Evolutionary conservation across 169 alveolate genomes (phyloP).

Genomic region (Miamiensis avidus): DNA sequence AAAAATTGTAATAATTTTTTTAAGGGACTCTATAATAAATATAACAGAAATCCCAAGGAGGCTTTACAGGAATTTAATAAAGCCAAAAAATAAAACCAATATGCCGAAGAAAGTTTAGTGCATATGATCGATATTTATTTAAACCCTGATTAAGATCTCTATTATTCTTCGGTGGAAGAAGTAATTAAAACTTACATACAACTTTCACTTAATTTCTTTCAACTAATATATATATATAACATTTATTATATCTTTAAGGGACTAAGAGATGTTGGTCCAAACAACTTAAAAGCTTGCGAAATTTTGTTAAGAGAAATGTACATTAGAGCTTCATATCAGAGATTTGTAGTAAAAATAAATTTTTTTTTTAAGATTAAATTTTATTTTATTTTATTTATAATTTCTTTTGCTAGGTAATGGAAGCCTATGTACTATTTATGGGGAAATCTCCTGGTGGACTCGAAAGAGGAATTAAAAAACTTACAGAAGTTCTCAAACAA

Average conservation of each 20-base stretch:
- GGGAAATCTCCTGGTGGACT: slow-evolving; percentile 57
- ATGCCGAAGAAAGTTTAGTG: slow-evolving; percentile 78
- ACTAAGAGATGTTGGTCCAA: slow-evolving; percentile 36
- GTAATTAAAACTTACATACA: slow-evolving; percentile 11
- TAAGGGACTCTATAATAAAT: slow-evolving; percentile 37
- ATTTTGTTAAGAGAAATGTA: slow-evolving; percentile 72
- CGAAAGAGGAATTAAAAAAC: slow-evolving; percentile 59
- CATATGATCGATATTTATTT: slow-evolving; percentile 83
- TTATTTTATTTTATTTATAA: too few species aligned
- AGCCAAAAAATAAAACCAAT: slow-evolving; percentile 80
- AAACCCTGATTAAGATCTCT: slow-evolving; percentile 77
- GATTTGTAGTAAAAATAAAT: slow-evolving; percentile 22
- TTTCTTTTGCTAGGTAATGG: slow-evolving; percentile 39
- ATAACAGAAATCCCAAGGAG: slow-evolving; percentile 68
- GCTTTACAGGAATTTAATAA: slow-evolving; percentile 81
- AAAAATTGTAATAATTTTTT: too few species aligned
- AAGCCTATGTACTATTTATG: slow-evolving; percentile 67
- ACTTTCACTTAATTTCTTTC: slow-evolving; percentile 2
- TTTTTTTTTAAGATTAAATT: not conserved
- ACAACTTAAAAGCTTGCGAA: slow-evolving; percentile 75
- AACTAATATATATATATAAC: too few species aligned
- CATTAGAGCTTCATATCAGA: slow-evolving; percentile 64
- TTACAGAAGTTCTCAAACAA: slow-evolving; percentile 56
- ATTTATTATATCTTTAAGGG: not conserved
- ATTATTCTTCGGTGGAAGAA: slow-evolving; percentile 53